Percentiles rank a stretch among this genome's conserved stretches.
Conservation (phyloP, 192 early-diverging fungal species). For the Gorgonomyces haynaldii region DNA sequence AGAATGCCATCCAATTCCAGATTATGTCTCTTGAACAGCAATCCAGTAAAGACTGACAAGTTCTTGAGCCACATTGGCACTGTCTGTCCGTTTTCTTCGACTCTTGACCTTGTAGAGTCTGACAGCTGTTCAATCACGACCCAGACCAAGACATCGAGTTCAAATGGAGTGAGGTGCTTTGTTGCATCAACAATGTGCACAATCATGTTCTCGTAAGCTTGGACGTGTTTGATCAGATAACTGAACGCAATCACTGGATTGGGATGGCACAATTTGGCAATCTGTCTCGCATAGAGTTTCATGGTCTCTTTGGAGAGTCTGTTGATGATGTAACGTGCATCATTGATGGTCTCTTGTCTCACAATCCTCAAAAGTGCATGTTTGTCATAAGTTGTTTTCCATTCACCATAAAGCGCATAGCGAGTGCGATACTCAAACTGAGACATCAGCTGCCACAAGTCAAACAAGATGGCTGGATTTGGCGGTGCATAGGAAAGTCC, state of each 20-base stretch:
- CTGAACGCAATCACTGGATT: constrained; percentile 65
- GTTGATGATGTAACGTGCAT: constrained; percentile 50
- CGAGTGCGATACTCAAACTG: constrained; percentile 45
- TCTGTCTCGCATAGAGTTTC: constrained; percentile 57
- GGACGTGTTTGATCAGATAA: constrained; percentile 52
- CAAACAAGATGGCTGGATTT: constrained; percentile 53
- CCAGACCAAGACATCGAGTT: constrained; percentile 63
- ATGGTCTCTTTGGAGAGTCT: constrained; percentile 62
- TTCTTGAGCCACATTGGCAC: constrained; percentile 52
- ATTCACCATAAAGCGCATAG: constrained; percentile 67
- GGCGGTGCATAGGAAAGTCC: constrained; percentile 44
- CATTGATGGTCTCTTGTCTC: constrained; percentile 32
- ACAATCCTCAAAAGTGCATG: constrained; percentile 42
- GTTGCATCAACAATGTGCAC: constrained; percentile 63
- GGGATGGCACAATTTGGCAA: constrained; percentile 61
- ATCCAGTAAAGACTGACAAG: constrained; percentile 53
- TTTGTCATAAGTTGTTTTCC: constrained; percentile 47
- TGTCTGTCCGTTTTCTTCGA: constrained; percentile 53
- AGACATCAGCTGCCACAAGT: constrained; percentile 58
- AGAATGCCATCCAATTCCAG: constrained; percentile 57
- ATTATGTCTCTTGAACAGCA: constrained; percentile 49
- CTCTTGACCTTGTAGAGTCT: constrained; percentile 40
- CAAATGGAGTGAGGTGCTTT: constrained; percentile 58
- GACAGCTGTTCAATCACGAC: constrained; percentile 56
- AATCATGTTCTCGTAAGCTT: constrained; percentile 67